These are phyloP conservation scores for Fusarium poae DNA, from an alignment of 2,329 filamentous ascomycete genomes.

Conservation along the genomic window DNA sequence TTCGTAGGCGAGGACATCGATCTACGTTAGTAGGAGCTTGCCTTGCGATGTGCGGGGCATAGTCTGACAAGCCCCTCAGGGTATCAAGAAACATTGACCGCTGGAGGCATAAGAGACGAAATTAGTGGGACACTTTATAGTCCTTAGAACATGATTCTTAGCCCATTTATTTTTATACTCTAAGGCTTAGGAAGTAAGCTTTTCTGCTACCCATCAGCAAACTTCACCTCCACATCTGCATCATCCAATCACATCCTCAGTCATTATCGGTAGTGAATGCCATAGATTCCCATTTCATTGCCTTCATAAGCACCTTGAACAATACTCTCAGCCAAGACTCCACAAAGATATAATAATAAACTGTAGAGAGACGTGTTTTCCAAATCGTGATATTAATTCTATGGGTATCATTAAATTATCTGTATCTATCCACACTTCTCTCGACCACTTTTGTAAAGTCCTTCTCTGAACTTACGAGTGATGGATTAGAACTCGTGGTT, in stretches of 20 bases:
- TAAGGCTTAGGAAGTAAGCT: too few species aligned
- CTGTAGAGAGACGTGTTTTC: background rate
- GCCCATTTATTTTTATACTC: too few species aligned
- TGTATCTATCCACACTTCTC: conserved; percentile 20
- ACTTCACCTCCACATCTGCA: background rate
- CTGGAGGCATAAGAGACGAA: too few species aligned
- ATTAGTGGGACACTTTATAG: too few species aligned
- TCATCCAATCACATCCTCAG: background rate
- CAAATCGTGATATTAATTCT: background rate
- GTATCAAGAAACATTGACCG: too few species aligned
- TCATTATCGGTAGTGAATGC: background rate
- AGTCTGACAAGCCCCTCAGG: too few species aligned
- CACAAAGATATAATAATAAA: background rate
- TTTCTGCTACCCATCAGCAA: too few species aligned
- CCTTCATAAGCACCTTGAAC: background rate
- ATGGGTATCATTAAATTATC: background rate
- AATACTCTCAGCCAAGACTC: background rate
- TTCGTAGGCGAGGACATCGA: background rate
- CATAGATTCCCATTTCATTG: too few species aligned
- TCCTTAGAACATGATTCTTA: too few species aligned
- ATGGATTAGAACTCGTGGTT: conserved; percentile 44
- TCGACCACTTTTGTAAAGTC: conserved; percentile 30
- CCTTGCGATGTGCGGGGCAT: background rate
- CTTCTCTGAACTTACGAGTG: conserved; percentile 49
- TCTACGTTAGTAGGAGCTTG: background rate